Evolutionary conservation across 1,139 yeast species (phyloP).

Genomic region (Candida labiduridarum): DNA sequence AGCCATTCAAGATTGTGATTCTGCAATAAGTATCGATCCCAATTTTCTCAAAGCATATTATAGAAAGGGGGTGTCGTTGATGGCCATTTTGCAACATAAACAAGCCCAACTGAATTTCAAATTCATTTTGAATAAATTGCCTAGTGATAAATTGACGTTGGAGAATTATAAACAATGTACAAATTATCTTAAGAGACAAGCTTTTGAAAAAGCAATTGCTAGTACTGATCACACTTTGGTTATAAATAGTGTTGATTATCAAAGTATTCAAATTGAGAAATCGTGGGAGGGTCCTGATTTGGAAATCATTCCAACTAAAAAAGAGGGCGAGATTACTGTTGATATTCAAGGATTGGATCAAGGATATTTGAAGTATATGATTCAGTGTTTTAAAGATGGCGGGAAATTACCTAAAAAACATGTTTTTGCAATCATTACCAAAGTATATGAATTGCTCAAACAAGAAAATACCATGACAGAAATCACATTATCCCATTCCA

Average conservation of each 20-base stretch:
- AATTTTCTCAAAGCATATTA: conserved; percentile 75
- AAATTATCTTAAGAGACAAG: conserved; percentile 68
- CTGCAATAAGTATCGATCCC: conserved; percentile 69
- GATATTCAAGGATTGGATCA: conserved; percentile 37
- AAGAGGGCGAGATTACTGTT: conserved; percentile 23
- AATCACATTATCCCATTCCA: conserved; percentile 46
- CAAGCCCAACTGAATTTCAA: conserved; percentile 76
- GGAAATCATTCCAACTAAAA: conserved; percentile 36
- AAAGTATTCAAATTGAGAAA: conserved; percentile 55
- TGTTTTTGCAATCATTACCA: conserved; percentile 79
- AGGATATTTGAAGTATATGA: conserved; percentile 65
- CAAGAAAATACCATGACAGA: conserved; percentile 80
- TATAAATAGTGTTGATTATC: conserved; percentile 47
- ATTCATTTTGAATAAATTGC: conserved; percentile 60
- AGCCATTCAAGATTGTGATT: conserved; percentile 76
- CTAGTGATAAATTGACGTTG: conserved; percentile 70
- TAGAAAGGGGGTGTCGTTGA: conserved; percentile 80
- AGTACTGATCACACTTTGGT: conserved; percentile 50
- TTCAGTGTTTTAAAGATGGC: conserved; percentile 70
- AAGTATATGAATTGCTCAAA: conserved; percentile 65
- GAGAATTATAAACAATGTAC: conserved; percentile 66
- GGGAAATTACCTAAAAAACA: conserved; percentile 77
- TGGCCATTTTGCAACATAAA: conserved; percentile 75
- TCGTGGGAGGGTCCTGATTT: conserved; percentile 68
- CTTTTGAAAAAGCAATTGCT: conserved; percentile 87